Base-by-base conservation (phyloP, 441 rosid species). In the Pelargonium cotyledonis region DNA sequence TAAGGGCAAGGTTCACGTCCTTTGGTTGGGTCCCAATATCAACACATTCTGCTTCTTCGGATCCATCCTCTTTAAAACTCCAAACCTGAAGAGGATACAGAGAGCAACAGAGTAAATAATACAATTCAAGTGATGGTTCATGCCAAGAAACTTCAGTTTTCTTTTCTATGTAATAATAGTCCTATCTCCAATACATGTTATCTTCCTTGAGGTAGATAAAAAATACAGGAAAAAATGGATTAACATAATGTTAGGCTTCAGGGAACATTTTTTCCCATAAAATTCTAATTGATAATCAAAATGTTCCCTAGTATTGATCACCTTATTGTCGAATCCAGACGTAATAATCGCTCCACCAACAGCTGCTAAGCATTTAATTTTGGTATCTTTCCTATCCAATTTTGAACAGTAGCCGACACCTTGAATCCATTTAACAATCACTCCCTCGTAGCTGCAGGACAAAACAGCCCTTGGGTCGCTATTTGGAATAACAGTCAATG, bases 371-470 rank as follows among this genome's bases (percentile, higher is more conserved):
- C 87, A 78, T 75, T 85, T 88, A 61, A 85, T 88, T 61, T 81
- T 82, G 47, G 79, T 57, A 60, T 72, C 75, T 74, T 73, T 84
- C 81, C 78, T 74, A 47, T 75, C 78, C 65, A 85, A 69, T 80
- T 77, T 83, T 65, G 87, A 82, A 72, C 68, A 70, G 71, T 73
- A 84, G 16, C 92, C 92, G 63, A 75, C 40, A 6, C 90, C 88
- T 75, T 74, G 84, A 68, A 78, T 66, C 92, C 90, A 85, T 79
- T 74, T 83, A 74, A 85, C 73, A 16, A 88, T 76, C 16, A 78
- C 71, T 68, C 88, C 90, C 14, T 85, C 90, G 26, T 84, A 85
- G 84, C 92, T 85, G 71, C 83, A 75, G 60, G 90, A 81, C 66
- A 85, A 61, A 29, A 82, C 77, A 44, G 72, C 73, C 77, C 80